Percentiles rank a stretch among this genome's conserved stretches.
phyloP scores from a whole-genome alignment of 768 basidiomycete genomes.

The Amanita polypyramis region DNA sequence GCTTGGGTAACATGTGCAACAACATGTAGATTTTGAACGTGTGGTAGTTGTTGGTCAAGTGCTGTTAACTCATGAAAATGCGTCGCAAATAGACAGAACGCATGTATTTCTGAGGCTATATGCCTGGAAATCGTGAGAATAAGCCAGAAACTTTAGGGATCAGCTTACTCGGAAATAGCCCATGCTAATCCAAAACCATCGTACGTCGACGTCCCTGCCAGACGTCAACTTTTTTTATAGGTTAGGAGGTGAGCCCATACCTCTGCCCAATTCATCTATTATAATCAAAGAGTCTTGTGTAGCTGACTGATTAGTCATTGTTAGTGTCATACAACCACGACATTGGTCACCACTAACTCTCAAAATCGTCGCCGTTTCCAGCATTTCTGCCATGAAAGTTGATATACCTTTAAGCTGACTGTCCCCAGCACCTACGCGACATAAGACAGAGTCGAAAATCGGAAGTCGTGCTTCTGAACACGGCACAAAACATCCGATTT shows the following conservation, averaged over 20 bases:
- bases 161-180: conserved; percentile 89
- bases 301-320: conserved; percentile 49
- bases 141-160: background rate
- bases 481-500: conserved; percentile 92
- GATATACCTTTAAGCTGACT: conserved; percentile 96
- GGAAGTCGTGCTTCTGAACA: conserved; percentile 80
- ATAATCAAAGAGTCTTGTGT: conserved; percentile 90
- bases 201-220: conserved; percentile 83
- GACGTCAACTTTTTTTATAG: background rate
- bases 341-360: conserved; percentile 38
- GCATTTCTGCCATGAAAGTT: conserved; percentile 99
- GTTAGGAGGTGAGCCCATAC: conserved; percentile 22
- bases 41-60: conserved; percentile 72
- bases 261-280: conserved; percentile 94
- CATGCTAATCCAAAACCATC: conserved; percentile 97
- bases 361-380: conserved; percentile 94
- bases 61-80: conserved; percentile 97
- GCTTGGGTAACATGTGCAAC: conserved; percentile 85
- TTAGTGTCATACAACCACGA: background rate
- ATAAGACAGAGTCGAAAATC: conserved; percentile 91
- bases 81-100: conserved; percentile 94
- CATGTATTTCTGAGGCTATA: conserved; percentile 85
- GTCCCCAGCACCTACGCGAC: conserved; percentile 95
- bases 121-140: conserved; percentile 38
- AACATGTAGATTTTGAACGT: conserved; percentile 93